Percentiles rank a stretch among this genome's conserved stretches.
Conservation (phyloP, 1,139 yeast species). For the Kodamaea suecica region DNA sequence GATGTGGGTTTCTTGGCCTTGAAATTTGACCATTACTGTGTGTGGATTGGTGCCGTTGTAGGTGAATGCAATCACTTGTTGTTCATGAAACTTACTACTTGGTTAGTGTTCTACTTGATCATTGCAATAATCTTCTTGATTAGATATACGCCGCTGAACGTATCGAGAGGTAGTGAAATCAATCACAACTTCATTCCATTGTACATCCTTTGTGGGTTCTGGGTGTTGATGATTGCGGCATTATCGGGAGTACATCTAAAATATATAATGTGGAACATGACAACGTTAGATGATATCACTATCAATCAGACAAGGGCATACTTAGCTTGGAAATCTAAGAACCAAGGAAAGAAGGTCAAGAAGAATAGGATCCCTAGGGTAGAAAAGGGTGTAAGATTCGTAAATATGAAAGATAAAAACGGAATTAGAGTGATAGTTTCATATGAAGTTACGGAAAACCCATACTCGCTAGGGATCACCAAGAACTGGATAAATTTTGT, state of each 20-base stretch:
- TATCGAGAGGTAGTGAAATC: constrained; percentile 22
- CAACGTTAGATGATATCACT: constrained; percentile 35
- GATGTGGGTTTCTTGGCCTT: constrained; percentile 46
- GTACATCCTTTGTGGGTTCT: constrained; percentile 37
- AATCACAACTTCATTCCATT: constrained; percentile 48
- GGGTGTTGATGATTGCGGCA: constrained; percentile 40
- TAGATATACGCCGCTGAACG: constrained; percentile 26
- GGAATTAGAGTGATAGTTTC: constrained; percentile 30
- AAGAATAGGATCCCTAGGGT: constrained; percentile 21
- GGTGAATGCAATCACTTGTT: constrained; percentile 53
- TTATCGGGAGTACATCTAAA: constrained; percentile 35
- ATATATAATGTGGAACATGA: constrained; percentile 40
- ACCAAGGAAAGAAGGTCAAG: constrained; percentile 10
- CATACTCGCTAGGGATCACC: constrained; percentile 30
- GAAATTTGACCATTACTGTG: constrained; percentile 64
- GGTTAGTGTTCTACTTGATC: constrained; percentile 32
- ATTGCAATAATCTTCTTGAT: constrained; percentile 25
- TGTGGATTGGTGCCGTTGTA: constrained; percentile 58
- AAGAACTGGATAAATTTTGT: constrained; percentile 36
- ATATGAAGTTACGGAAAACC: constrained; percentile 23
- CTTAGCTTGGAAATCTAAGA: constrained; percentile 19
- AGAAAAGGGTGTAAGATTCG: constrained; percentile 32
- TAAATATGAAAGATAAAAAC: constrained; percentile 25
- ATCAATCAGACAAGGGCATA: constrained; percentile 24
- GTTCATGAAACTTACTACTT: constrained; percentile 48